Percentiles rank a stretch among this genome's conserved stretches.
Conservation (phyloP, 2,329 filamentous ascomycete genomes). For the Hortaea sp. region DNA sequence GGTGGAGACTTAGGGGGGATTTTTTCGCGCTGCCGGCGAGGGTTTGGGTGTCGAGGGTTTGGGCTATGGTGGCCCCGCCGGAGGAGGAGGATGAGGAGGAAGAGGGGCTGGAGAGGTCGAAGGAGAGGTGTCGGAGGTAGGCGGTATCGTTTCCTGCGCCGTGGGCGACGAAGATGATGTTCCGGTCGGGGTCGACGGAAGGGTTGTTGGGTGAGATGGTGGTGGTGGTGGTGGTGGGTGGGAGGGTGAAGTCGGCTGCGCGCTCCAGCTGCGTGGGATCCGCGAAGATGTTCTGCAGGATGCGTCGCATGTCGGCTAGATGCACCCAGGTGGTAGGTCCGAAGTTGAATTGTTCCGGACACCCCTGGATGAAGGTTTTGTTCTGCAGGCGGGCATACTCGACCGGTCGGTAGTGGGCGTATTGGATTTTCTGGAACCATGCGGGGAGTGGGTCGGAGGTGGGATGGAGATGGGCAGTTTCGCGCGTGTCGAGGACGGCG, state of each 20-base stretch:
- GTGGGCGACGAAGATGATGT: conserved; percentile 18
- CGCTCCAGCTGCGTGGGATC: conserved; percentile 6
- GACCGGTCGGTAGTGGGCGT: conserved; percentile 15
- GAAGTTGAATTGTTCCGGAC: conserved; percentile 19
- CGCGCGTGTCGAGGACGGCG: conserved; percentile 15
- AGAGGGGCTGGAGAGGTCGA: conserved; percentile 1
- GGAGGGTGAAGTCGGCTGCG: neutral
- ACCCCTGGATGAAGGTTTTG: conserved; percentile 15
- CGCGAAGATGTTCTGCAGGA: conserved; percentile 7
- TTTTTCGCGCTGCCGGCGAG: conserved; percentile 13
- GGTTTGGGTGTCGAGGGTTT: conserved; percentile 13
- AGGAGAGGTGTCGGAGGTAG: conserved; percentile 10
- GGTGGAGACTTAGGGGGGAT: conserved; percentile 6
- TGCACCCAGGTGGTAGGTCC: conserved; percentile 13
- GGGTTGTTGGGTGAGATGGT: neutral
- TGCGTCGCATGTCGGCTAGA: conserved; percentile 1
- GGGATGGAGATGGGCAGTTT: conserved; percentile 4
- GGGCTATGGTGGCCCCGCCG: conserved; percentile 8
- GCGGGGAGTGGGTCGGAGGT: neutral
- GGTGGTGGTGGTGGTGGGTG: no score
- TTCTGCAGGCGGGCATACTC: conserved; percentile 16
- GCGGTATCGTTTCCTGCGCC: conserved; percentile 12
- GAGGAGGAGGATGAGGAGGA: no score
- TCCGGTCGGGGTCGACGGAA: neutral
- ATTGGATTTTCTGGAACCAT: conserved; percentile 13